Evolutionary conservation across 192 early-diverging fungal species (phyloP).

Genomic region (Bifiguratus adelaidae): DNA sequence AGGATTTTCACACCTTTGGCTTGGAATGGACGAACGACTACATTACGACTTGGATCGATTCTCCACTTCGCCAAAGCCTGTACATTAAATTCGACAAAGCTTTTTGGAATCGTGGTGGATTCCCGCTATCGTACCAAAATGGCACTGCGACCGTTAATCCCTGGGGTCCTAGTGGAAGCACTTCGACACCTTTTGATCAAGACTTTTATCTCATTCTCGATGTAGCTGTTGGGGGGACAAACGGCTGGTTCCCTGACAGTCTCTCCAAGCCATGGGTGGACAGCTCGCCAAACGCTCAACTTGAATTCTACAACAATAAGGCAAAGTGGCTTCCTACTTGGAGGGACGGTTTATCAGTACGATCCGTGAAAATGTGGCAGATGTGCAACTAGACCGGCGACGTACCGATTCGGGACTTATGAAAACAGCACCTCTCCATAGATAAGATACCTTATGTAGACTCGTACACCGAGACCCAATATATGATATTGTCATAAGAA

Average conservation of each 20-base stretch:
- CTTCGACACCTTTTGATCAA: slow-evolving; percentile 52
- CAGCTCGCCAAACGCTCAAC: slow-evolving; percentile 23
- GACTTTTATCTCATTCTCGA: slow-evolving; percentile 48
- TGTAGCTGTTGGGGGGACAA: slow-evolving; percentile 47
- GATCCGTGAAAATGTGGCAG: too few species aligned
- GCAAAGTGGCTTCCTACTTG: slow-evolving; percentile 44
- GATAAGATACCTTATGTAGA: too few species aligned
- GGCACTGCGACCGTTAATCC: slow-evolving; percentile 32
- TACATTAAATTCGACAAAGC: slow-evolving; percentile 35
- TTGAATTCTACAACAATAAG: slow-evolving; percentile 38
- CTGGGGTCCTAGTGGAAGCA: slow-evolving; percentile 28
- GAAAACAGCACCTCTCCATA: too few species aligned
- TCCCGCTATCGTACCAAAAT: too few species aligned
- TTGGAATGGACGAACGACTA: slow-evolving; percentile 41
- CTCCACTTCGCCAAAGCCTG: slow-evolving; percentile 26
- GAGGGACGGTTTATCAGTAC: too few species aligned
- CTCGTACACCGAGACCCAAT: too few species aligned
- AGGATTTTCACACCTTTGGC: slow-evolving; percentile 28
- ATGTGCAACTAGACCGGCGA: too few species aligned
- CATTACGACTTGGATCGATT: slow-evolving; percentile 47
- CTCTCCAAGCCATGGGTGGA: slow-evolving; percentile 45
- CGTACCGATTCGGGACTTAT: too few species aligned
- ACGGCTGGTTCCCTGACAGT: slow-evolving; percentile 44
- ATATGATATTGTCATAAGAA: too few species aligned
- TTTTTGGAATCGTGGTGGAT: slow-evolving; percentile 36